Percentiles rank a stretch among this genome's conserved stretches.
These are phyloP conservation scores for Pythium scleroteichum DNA, from an alignment of 352 stramenopile genomes.

Conservation along the genomic window DNA sequence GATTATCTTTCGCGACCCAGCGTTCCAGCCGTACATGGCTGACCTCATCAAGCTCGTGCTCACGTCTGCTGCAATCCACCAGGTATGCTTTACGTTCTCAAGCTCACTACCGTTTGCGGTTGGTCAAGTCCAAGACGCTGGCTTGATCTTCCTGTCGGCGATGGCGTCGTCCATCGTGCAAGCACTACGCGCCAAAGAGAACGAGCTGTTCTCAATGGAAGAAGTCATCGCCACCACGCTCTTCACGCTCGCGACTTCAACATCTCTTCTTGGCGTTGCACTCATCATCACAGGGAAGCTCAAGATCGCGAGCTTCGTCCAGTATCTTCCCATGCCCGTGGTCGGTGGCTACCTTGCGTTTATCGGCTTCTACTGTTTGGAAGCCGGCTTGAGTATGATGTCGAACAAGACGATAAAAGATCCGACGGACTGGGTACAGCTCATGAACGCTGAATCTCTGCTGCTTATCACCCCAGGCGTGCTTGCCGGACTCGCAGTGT, in stretches of 20 bases:
- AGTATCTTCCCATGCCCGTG: conserved; percentile 97
- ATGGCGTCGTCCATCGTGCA: conserved; percentile 93
- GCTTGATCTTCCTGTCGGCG: conserved; percentile 98
- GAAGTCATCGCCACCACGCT: conserved; percentile 93
- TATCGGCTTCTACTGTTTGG: conserved; percentile 93
- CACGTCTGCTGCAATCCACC: conserved; percentile 77
- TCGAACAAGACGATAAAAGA: conserved; percentile 91
- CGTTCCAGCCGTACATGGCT: conserved; percentile 90
- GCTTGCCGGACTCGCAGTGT: conserved; percentile 79
- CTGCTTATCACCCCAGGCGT: conserved; percentile 88
- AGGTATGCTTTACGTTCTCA: conserved; percentile 85
- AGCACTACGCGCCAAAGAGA: conserved; percentile 62
- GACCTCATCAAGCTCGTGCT: conserved; percentile 96
- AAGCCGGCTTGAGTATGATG: conserved; percentile 85
- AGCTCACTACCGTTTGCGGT: conserved; percentile 97
- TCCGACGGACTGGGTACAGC: conserved; percentile 77
- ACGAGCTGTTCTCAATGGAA: conserved; percentile 66
- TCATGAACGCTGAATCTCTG: conserved; percentile 77
- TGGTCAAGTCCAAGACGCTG: conserved; percentile 97
- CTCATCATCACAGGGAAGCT: conserved; percentile 96
- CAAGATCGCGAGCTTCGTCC: conserved; percentile 94
- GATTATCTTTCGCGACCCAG: conserved; percentile 94
- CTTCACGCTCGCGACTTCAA: conserved; percentile 92
- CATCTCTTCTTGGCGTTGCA: conserved; percentile 89
- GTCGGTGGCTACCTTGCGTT: conserved; percentile 98